Conservation (phyloP, 805 yeast species). For the Metahyphopichia silvanorum region DNA sequence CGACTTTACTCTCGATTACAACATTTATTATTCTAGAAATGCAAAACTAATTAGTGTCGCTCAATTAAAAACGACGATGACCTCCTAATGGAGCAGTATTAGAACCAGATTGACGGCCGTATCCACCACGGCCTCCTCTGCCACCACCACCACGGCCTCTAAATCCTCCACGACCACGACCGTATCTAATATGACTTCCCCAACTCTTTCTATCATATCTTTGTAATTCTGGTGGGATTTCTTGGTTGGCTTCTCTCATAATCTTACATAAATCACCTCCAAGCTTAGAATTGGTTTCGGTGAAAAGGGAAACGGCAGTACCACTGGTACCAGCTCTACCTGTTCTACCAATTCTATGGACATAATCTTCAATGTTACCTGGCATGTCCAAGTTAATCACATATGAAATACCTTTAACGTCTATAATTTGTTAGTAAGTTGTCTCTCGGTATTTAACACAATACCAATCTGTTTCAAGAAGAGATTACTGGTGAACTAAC, state of each 20-base stretch:
- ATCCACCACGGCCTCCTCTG: conserved; percentile 47
- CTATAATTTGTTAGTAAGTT: conserved; percentile 52
- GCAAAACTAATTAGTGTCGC: too few species aligned
- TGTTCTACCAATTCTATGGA: conserved; percentile 98
- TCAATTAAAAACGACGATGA: conserved; percentile 26
- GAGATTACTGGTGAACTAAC: conserved; percentile 2
- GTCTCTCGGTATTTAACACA: too few species aligned
- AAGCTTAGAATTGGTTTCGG: conserved; percentile 79
- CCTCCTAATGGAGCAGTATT: conserved; percentile 35
- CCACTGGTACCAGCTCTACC: conserved; percentile 98
- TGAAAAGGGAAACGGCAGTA: conserved; percentile 93
- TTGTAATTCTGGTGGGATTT: conserved; percentile 74
- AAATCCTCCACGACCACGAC: conserved; percentile 55
- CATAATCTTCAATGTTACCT: conserved; percentile 96
- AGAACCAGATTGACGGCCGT: conserved; percentile 44
- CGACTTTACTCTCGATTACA: too few species aligned
- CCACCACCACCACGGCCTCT: conserved; percentile 53
- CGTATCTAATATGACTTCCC: conserved; percentile 53
- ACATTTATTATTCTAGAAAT: too few species aligned
- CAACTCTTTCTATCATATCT: conserved; percentile 64
- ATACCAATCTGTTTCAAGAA: not conserved
- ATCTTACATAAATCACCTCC: conserved; percentile 89
- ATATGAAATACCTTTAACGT: conserved; percentile 93
- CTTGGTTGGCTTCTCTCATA: conserved; percentile 93
- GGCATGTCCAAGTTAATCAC: conserved; percentile 98